Evolutionary conservation across 2,329 filamentous ascomycete species (phyloP), one percentile per base, ranked within the genome.

Genomic region (Fusarium albidum): DNA sequence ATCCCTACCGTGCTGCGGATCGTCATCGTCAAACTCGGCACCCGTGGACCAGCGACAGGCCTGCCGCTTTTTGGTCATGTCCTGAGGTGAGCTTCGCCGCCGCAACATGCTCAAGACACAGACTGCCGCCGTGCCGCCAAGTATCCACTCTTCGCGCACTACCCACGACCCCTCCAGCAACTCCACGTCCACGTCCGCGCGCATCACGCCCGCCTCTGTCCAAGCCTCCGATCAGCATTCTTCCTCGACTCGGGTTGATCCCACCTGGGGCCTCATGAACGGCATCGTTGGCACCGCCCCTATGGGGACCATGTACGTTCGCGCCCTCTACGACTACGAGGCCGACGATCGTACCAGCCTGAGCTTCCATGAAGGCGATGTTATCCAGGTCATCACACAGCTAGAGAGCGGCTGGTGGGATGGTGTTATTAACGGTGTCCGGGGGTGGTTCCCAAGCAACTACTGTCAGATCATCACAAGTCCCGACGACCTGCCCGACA

Each of bases 381-480:
- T 98, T 64, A 99, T 99, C 68, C 94, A 98, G 77, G 95, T 99
- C 67, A 94, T 99, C 68, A 99, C 95, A 46, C 94, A 97, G 77
- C 82, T 98, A 51, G 95, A 99, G 75, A 98, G 93, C 69, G 95
- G 95, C 50, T 99, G 95, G 95, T 99, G 95, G 95, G 95, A 99
- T 77, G 95, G 95, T 41, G 92, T 99, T 49, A 96, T 99, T 72
- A 95, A 97, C 69, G 92, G 93, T 53, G 90, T 96, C 65, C 88
- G 95, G 71, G 95, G 95, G 72, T 99, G 95, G 95, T 99, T 99
- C 73, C 95, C 95, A 31, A 98, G 94, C 81, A 99, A 99, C 75
- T 99, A 99, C 77, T 98, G 95, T 78, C 88, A 92, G 63, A 86
- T 95, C 59, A 89, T 98, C 66, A 84, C 86, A 54, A 87, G 86